Conservation (phyloP, 75 land plant genomes). For the Selaginella moellendorffii region DNA sequence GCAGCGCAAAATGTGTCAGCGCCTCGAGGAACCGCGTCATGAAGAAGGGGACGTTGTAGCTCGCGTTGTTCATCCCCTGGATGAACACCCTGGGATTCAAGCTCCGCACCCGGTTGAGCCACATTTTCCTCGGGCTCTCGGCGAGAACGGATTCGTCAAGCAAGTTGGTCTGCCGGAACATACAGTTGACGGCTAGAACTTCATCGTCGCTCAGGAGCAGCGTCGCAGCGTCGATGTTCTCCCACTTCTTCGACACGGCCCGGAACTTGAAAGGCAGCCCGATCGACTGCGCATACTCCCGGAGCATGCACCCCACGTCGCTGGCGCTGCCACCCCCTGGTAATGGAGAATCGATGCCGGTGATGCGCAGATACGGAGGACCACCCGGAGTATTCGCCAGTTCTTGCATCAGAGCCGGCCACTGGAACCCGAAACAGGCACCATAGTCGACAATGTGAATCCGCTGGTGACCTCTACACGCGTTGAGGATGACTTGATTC, state of each 20-base stretch:
- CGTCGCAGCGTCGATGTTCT: neutral
- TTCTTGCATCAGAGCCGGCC: slow-evolving; percentile 4
- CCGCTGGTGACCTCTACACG: neutral
- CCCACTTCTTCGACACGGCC: neutral
- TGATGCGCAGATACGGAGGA: neutral
- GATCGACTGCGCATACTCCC: neutral
- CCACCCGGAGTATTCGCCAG: neutral
- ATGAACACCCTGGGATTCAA: neutral
- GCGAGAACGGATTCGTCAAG: slow-evolving; percentile 1
- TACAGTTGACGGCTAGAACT: neutral
- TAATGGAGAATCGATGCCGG: neutral
- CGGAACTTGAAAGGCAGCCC: slow-evolving; percentile 8
- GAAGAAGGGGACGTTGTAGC: neutral
- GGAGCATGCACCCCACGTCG: neutral
- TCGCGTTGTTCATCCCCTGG: slow-evolving; percentile 1
- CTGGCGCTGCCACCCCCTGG: neutral
- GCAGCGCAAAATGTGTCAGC: neutral
- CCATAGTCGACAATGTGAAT: slow-evolving; percentile 4
- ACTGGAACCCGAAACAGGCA: neutral
- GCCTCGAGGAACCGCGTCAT: slow-evolving; percentile 3
- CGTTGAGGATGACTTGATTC: slow-evolving; percentile 16
- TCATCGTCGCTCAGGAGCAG: neutral
- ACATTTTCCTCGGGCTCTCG: slow-evolving; percentile 3
- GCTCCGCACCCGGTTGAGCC: slow-evolving; percentile 5
- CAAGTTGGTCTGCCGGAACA: neutral